These are phyloP conservation scores for Pythium chondricola DNA, from an alignment of 352 stramenopile genomes.

Conservation along the genomic window DNA sequence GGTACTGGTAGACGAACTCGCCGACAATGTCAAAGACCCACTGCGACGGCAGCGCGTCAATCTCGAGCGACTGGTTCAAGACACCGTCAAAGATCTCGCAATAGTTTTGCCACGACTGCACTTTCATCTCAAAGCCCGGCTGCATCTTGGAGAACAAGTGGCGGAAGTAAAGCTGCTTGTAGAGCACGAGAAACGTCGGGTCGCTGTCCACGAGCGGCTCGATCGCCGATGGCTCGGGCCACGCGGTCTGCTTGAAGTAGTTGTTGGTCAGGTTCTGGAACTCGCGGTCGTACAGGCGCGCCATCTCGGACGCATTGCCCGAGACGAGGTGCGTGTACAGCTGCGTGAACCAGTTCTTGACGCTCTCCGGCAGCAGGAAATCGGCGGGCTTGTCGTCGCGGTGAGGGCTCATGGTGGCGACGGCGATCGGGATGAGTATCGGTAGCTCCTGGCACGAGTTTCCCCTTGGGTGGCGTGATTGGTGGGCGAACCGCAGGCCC, in stretches of 20 bases:
- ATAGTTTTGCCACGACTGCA: constrained; percentile 93
- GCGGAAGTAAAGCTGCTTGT: constrained; percentile 96
- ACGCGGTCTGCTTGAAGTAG: constrained; percentile 94
- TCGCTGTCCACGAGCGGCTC: constrained; percentile 82
- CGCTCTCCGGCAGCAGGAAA: constrained; percentile 81
- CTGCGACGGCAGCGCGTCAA: constrained; percentile 88
- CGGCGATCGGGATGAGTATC: background rate
- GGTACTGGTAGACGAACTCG: constrained; percentile 99
- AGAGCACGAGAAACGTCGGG: constrained; percentile 92
- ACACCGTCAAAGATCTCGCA: constrained; percentile 92
- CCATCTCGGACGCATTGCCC: constrained; percentile 79
- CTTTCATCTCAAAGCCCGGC: constrained; percentile 86
- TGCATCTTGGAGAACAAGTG: constrained; percentile 93
- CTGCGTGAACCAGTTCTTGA: constrained; percentile 87
- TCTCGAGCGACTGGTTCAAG: constrained; percentile 74
- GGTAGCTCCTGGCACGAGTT: too few relatives aligned
- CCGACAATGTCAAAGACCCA: constrained; percentile 99
- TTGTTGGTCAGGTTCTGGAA: constrained; percentile 86
- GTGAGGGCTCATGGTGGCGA: constrained; percentile 35
- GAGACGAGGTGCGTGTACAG: constrained; percentile 83
- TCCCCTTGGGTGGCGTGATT: too few relatives aligned
- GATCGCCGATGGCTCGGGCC: constrained; percentile 87
- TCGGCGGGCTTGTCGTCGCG: constrained; percentile 83
- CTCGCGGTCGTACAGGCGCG: constrained; percentile 83
- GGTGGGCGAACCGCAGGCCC: too few relatives aligned